Evolutionary conservation across 495 filamentous ascomycete genomes (phyloP).

Genomic region (Glonium stellatum): DNA sequence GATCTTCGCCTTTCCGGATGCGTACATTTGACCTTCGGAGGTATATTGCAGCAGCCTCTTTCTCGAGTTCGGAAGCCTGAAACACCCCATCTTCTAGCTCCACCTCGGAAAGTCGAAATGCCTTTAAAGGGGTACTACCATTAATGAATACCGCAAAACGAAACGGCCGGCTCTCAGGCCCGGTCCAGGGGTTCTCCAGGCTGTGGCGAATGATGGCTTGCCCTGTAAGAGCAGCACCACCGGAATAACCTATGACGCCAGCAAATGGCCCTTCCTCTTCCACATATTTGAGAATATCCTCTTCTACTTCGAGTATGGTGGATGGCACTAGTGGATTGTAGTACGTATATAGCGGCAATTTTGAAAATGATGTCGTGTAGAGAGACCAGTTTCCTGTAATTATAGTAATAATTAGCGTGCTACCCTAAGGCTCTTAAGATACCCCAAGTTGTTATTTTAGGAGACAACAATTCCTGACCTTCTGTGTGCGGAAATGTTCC

Average conservation of each 20-base stretch:
- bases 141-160: constrained; percentile 4
- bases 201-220: constrained; percentile 17
- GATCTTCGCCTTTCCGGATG: no score
- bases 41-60: not conserved
- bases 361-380: not conserved
- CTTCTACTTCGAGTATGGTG: constrained; percentile 10
- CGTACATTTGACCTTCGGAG: no score
- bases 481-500: constrained; percentile 15
- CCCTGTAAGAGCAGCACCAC: constrained; percentile 21
- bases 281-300: constrained; percentile 9
- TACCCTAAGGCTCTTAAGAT: no score
- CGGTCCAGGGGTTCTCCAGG: constrained; percentile 16
- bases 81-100: not conserved
- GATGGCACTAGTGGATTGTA: constrained; percentile 8
- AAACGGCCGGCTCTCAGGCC: constrained; percentile 10
- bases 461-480: no score
- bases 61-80: not conserved
- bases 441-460: no score
- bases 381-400: not conserved
- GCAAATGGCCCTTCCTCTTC: constrained; percentile 20
- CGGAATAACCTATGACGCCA: constrained; percentile 21
- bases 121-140: not conserved
- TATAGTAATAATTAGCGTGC: no score
- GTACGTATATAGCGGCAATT: constrained; percentile 16
- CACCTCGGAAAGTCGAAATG: not conserved